phyloP scores from a whole-genome alignment of 139 green algal species.

The Coccomyxa sp. region DNA sequence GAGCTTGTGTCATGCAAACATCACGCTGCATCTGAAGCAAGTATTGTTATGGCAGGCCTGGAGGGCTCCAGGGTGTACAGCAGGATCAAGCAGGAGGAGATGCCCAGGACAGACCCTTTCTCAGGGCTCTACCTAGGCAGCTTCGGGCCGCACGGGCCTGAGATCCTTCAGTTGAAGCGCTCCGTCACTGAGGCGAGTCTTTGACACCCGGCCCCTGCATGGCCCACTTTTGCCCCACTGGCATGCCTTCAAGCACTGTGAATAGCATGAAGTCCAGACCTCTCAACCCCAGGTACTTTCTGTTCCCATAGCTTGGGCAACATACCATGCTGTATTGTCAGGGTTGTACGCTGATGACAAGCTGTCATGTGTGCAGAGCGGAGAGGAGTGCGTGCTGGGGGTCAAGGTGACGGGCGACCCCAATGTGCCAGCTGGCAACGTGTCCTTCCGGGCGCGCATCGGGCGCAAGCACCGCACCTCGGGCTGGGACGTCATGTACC shows the following conservation, averaged over 20 bases:
- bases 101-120: slow-evolving; percentile 49
- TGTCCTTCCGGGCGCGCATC: slow-evolving; percentile 78
- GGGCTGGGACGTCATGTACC: slow-evolving; percentile 53
- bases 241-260: background rate
- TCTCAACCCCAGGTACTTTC: no score
- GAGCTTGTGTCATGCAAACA: no score
- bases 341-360: no score
- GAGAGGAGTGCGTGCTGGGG: slow-evolving; percentile 64
- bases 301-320: no score
- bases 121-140: slow-evolving; percentile 75
- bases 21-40: no score
- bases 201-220: no score
- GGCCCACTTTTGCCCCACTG: no score
- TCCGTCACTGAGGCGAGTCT: background rate
- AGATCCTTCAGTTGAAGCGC: slow-evolving; percentile 61
- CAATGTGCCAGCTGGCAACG: slow-evolving; percentile 79
- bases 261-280: no score
- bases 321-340: no score
- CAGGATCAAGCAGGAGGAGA: slow-evolving; percentile 25
- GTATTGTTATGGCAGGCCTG: background rate
- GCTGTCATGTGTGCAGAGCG: no score
- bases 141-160: slow-evolving; percentile 85
- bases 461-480: slow-evolving; percentile 18
- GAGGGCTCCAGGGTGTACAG: slow-evolving; percentile 9
- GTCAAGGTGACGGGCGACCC: slow-evolving; percentile 88